Percentiles rank a stretch among this genome's conserved stretches.
These are phyloP conservation scores for Flaveria ramosissima DNA, from an alignment of 129 eudicot genomes.

Conservation along the genomic window DNA sequence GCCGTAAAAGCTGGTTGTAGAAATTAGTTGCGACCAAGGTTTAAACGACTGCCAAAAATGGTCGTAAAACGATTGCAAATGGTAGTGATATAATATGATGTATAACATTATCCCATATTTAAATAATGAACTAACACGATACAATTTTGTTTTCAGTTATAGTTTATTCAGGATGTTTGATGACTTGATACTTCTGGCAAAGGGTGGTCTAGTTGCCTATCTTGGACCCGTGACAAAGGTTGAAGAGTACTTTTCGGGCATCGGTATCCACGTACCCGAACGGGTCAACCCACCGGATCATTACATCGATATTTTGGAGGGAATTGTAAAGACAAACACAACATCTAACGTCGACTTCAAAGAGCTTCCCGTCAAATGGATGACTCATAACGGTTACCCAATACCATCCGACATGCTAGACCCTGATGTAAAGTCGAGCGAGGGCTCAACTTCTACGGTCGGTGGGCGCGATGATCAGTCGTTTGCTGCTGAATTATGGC, in stretches of 20 bases:
- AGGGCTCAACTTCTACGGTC: constrained; percentile 41
- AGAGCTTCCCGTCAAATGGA: constrained; percentile 93
- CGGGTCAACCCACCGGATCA: constrained; percentile 89
- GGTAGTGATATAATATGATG: not conserved
- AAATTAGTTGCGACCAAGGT: no score
- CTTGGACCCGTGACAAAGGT: constrained; percentile 81
- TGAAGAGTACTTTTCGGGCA: constrained; percentile 77
- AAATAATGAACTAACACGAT: constrained; percentile 7
- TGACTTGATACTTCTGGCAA: constrained; percentile 87
- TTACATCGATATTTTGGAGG: constrained; percentile 84
- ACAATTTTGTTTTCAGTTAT: constrained; percentile 54
- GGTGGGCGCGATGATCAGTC: constrained; percentile 47
- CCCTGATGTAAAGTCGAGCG: constrained; percentile 39
- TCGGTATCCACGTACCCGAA: constrained; percentile 80
- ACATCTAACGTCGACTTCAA: constrained; percentile 48
- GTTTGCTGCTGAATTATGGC: constrained; percentile 76
- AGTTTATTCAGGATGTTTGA: constrained; percentile 93
- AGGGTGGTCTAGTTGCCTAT: constrained; percentile 91
- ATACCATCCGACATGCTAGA: constrained; percentile 82
- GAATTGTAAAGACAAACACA: constrained; percentile 52
- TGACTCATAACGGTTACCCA: constrained; percentile 86
- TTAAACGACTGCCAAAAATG: no score
- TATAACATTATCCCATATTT: not conserved
- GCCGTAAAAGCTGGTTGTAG: no score
- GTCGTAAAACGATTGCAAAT: no score